Conservation (phyloP, 1,139 yeast genomes). For the Candida frijolesensis region DNA sequence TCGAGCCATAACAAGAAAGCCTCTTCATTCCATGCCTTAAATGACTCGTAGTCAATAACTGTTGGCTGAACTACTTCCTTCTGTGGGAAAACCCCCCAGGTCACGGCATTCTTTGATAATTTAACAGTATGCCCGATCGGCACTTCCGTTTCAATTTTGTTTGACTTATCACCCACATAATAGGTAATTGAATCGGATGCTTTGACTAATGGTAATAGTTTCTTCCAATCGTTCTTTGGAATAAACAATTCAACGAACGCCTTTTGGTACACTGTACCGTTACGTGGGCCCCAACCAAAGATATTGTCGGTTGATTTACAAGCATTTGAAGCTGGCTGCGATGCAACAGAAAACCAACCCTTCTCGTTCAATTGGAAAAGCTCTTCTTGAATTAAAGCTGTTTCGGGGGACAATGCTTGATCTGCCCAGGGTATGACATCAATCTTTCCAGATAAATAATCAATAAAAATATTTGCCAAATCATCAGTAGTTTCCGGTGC, state of each 20-base stretch:
- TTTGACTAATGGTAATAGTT: constrained; percentile 45
- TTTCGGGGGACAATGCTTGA: constrained; percentile 80
- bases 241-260: constrained; percentile 84
- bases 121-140: constrained; percentile 30
- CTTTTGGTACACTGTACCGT: constrained; percentile 90
- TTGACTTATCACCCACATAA: constrained; percentile 66
- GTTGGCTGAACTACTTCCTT: constrained; percentile 87
- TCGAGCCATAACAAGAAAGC: constrained; percentile 89
- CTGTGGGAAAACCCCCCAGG: constrained; percentile 96
- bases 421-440: constrained; percentile 92
- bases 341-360: constrained; percentile 86
- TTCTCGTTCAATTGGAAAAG: constrained; percentile 72
- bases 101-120: constrained; percentile 67
- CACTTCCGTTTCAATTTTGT: constrained; percentile 63
- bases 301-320: constrained; percentile 77
- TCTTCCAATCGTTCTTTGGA: constrained; percentile 83
- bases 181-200: constrained; percentile 54
- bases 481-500: constrained; percentile 67
- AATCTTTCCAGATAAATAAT: constrained; percentile 74
- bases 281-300: constrained; percentile 96
- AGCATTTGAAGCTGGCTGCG: constrained; percentile 92
- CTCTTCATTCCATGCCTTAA: constrained; percentile 92
- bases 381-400: constrained; percentile 90
- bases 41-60: constrained; percentile 83
- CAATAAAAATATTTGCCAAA: constrained; percentile 66